These are phyloP conservation scores for Colletotrichum horii DNA, from an alignment of 2,329 filamentous ascomycete species.

Conservation along the genomic window DNA sequence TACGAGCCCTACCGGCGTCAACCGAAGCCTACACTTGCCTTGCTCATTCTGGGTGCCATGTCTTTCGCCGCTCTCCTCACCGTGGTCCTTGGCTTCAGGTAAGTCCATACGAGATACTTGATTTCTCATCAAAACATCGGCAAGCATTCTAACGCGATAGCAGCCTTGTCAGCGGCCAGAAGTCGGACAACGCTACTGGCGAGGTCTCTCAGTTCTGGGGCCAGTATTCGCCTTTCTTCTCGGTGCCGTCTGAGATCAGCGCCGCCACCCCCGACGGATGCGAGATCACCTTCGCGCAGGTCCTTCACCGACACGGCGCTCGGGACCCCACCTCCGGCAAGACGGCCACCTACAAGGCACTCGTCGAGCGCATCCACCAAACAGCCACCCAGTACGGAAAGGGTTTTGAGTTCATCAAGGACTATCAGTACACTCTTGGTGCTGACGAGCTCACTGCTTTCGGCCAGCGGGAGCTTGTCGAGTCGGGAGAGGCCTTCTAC, in stretches of 20 bases:
- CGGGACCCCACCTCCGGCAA: conserved; percentile 79
- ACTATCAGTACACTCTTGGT: conserved; percentile 75
- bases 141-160: neutral
- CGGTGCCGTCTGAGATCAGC: conserved; percentile 71
- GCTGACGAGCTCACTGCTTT: conserved; percentile 72
- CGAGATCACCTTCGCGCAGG: conserved; percentile 77
- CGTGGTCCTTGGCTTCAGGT: conserved; percentile 7
- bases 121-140: neutral
- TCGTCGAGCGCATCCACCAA: conserved; percentile 67
- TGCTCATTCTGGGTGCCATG: conserved; percentile 25
- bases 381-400: conserved; percentile 60
- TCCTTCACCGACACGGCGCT: conserved; percentile 85
- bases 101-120: neutral
- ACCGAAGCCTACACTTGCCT: conserved; percentile 23
- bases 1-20: conserved; percentile 19
- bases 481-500: conserved; percentile 80
- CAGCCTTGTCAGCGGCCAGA: conserved; percentile 20
- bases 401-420: conserved; percentile 71
- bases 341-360: conserved; percentile 64
- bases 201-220: conserved; percentile 75
- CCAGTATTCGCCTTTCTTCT: conserved; percentile 86
- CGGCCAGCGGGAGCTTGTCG: conserved; percentile 71
- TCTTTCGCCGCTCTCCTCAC: conserved; percentile 11
- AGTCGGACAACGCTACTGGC: neutral
- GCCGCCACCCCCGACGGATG: conserved; percentile 69